Evolutionary conservation across 2,329 filamentous ascomycete genomes (phyloP).

Genomic region (Microdochium nivale): DNA sequence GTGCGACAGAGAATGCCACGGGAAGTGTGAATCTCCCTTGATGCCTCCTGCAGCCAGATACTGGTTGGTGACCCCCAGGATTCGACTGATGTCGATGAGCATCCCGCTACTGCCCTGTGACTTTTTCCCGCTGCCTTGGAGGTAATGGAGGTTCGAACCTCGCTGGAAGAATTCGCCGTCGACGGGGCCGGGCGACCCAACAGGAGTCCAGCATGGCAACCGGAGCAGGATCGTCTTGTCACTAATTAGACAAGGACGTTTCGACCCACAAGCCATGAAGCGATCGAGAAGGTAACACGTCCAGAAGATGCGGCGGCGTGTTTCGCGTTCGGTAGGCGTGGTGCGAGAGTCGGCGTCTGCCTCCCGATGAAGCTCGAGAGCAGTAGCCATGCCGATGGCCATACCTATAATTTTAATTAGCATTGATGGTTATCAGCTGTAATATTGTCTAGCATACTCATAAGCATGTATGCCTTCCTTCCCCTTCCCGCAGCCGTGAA

Average conservation of each 20-base stretch:
- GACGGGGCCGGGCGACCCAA: constrained; percentile 49
- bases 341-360: constrained; percentile 53
- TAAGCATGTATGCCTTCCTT: constrained; percentile 79
- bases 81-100: constrained; percentile 76
- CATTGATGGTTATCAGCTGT: background rate
- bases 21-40: constrained; percentile 83
- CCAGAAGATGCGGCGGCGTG: constrained; percentile 77
- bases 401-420: constrained; percentile 47
- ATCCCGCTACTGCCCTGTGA: constrained; percentile 69
- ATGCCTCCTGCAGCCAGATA: constrained; percentile 81
- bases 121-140: constrained; percentile 59
- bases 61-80: constrained; percentile 73
- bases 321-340: constrained; percentile 63
- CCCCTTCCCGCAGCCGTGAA: constrained; percentile 72
- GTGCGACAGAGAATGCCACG: constrained; percentile 80
- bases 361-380: constrained; percentile 74
- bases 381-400: constrained; percentile 75
- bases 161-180: constrained; percentile 78
- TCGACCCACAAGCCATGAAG: constrained; percentile 75
- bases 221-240: constrained; percentile 70
- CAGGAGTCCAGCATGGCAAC: constrained; percentile 65
- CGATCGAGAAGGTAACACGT: constrained; percentile 79
- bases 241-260: constrained; percentile 68
- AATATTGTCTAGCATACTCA: constrained; percentile 44
- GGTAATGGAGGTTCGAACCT: constrained; percentile 67